Conservation (phyloP, 495 filamentous ascomycete species). For the Jackrogersella minutella region DNA sequence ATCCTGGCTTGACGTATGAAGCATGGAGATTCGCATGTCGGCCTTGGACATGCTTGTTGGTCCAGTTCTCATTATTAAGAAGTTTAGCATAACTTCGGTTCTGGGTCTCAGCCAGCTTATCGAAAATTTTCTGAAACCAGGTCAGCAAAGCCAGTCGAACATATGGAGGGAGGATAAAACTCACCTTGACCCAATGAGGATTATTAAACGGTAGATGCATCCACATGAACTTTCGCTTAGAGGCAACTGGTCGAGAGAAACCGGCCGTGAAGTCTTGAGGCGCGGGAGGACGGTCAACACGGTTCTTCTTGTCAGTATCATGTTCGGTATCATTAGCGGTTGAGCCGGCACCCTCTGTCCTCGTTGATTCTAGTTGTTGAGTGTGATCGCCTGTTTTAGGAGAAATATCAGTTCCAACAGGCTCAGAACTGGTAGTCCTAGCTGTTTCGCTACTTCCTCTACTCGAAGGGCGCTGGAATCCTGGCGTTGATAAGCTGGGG, state of each 20-base stretch:
- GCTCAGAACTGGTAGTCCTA: constrained; percentile 46
- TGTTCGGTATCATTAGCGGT: neutral
- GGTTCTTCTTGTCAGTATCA: neutral
- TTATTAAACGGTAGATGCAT: constrained; percentile 73
- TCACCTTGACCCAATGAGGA: constrained; percentile 69
- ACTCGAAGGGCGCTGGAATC: constrained; percentile 41
- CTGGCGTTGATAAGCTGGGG: constrained; percentile 39
- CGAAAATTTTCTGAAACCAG: constrained; percentile 47
- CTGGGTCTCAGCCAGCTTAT: constrained; percentile 46
- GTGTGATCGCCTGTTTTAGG: constrained; percentile 8
- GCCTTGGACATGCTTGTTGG: constrained; percentile 54
- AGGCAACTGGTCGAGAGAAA: constrained; percentile 51
- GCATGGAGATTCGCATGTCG: constrained; percentile 56
- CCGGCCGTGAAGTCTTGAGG: constrained; percentile 45
- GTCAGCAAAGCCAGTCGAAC: constrained; percentile 40
- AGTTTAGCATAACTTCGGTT: constrained; percentile 52
- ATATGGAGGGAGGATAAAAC: constrained; percentile 26
- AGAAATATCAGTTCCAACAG: constrained; percentile 23
- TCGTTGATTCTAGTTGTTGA: neutral
- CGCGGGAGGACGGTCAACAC: constrained; percentile 6
- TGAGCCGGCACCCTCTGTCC: constrained; percentile 9
- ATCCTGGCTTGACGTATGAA: constrained; percentile 55
- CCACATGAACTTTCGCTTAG: constrained; percentile 65
- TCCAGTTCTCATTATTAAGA: constrained; percentile 60
- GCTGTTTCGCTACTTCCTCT: constrained; percentile 36